A percentile compares a stretch with the other conserved stretches of the same genome.
phyloP scores from a whole-genome alignment of 441 rosid genomes.

The Cnidoscolus chayamansa region DNA sequence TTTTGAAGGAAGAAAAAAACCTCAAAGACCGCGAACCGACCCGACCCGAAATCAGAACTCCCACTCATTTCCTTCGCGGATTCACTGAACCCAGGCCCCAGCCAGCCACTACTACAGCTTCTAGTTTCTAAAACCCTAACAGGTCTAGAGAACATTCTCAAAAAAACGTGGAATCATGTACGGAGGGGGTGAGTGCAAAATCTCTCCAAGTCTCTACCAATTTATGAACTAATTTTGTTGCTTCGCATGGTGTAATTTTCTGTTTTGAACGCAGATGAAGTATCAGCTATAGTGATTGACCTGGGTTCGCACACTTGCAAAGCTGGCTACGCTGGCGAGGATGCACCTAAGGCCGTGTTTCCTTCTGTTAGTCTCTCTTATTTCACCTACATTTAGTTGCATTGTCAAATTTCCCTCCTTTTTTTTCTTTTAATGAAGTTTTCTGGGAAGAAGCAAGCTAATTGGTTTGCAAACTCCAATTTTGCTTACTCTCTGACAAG shows the following conservation, averaged over 20 bases:
- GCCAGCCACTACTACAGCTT: too few relatives aligned
- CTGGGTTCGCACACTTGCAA: constrained; percentile 97
- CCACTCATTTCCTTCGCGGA: too few relatives aligned
- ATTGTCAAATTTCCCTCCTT: constrained; percentile 1
- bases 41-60: too few relatives aligned
- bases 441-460: neutral
- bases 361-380: constrained; percentile 68
- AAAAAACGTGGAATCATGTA: constrained; percentile 50
- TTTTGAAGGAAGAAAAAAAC: too few relatives aligned
- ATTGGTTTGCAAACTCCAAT: neutral
- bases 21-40: too few relatives aligned
- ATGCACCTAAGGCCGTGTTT: constrained; percentile 98
- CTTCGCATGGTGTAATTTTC: neutral
- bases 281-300: constrained; percentile 95
- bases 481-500: neutral
- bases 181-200: constrained; percentile 78
- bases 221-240: neutral
- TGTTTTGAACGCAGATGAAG: constrained; percentile 67
- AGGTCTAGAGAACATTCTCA: neutral
- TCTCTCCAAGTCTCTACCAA: neutral
- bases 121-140: neutral
- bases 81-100: too few relatives aligned
- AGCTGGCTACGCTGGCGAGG: constrained; percentile 99
- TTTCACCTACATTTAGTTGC: neutral
- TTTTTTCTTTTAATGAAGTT: neutral